A percentile compares a stretch with the other conserved stretches of the same genome.
Evolutionary conservation across 495 filamentous ascomycete species (phyloP).

Genomic region (Pyrenula massariospora): DNA sequence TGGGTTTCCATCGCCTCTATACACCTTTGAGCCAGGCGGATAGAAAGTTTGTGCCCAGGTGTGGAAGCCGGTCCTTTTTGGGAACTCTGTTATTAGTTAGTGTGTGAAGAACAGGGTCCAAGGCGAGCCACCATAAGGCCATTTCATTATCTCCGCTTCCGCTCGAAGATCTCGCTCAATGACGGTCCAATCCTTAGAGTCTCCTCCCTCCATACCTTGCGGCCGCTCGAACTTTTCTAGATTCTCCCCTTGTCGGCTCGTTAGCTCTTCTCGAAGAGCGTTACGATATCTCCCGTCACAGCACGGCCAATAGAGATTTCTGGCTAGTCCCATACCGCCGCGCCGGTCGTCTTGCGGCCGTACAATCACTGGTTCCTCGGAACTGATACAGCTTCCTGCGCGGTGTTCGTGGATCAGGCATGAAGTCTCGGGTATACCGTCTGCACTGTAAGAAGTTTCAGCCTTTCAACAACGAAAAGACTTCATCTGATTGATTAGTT

Average conservation of each 20-base stretch:
- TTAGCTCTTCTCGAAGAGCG: not conserved
- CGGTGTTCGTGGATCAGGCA: not conserved
- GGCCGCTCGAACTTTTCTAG: not conserved
- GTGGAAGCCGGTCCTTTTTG: not conserved
- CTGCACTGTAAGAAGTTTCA: too few species aligned
- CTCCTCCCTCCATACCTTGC: not conserved
- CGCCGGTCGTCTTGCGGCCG: not conserved
- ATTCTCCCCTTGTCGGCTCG: not conserved
- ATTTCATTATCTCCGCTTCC: not conserved
- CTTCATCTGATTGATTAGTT: too few species aligned
- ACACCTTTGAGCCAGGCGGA: not conserved
- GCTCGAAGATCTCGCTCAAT: not conserved
- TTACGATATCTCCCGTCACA: not conserved
- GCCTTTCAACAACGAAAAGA: too few species aligned
- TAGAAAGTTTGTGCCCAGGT: not conserved
- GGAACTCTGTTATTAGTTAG: not conserved
- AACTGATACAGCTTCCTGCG: not conserved
- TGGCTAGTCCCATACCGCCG: not conserved
- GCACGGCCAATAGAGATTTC: not conserved
- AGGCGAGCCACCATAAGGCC: not conserved
- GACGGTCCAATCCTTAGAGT: not conserved
- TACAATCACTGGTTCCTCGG: not conserved
- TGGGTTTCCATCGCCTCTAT: not conserved
- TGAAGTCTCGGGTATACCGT: not conserved
- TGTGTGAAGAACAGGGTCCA: not conserved